Percentiles rank a stretch among this genome's conserved stretches.
These are phyloP conservation scores for Glycine latifolia DNA, from an alignment of 306 rosid genomes.

Conservation along the genomic window DNA sequence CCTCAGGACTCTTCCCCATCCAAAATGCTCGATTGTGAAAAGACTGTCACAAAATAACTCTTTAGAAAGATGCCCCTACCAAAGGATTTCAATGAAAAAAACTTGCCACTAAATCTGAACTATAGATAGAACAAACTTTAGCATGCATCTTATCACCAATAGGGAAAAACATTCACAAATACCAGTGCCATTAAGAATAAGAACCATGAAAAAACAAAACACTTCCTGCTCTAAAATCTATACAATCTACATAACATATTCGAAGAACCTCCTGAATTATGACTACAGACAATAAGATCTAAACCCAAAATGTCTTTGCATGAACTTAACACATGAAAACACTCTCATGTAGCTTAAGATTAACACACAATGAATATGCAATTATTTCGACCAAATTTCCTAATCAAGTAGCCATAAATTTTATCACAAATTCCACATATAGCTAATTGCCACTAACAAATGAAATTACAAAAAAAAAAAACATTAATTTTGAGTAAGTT, in stretches of 20 bases:
- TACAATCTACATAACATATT: conserved; percentile 9
- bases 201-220: conserved; percentile 11
- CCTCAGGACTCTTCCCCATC: conserved; percentile 64
- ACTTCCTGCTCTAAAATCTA: background rate
- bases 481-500: background rate
- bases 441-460: background rate
- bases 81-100: conserved; percentile 36
- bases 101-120: conserved; percentile 19
- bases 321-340: conserved; percentile 23
- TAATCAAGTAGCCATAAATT: background rate
- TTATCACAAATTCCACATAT: background rate
- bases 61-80: conserved; percentile 37
- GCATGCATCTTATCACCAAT: conserved; percentile 39
- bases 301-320: conserved; percentile 4
- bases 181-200: conserved; percentile 13
- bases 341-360: background rate
- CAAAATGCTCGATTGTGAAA: conserved; percentile 72
- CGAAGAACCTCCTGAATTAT: conserved; percentile 15
- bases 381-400: conserved; percentile 1
- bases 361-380: conserved; percentile 4
- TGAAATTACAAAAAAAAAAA: background rate
- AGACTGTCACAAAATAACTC: conserved; percentile 45
- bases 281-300: background rate
- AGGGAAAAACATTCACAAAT: background rate
- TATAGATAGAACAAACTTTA: conserved; percentile 10